These are phyloP conservation scores for Exophiala bonariae DNA, from an alignment of 2,329 filamentous ascomycete species.

Conservation along the genomic window DNA sequence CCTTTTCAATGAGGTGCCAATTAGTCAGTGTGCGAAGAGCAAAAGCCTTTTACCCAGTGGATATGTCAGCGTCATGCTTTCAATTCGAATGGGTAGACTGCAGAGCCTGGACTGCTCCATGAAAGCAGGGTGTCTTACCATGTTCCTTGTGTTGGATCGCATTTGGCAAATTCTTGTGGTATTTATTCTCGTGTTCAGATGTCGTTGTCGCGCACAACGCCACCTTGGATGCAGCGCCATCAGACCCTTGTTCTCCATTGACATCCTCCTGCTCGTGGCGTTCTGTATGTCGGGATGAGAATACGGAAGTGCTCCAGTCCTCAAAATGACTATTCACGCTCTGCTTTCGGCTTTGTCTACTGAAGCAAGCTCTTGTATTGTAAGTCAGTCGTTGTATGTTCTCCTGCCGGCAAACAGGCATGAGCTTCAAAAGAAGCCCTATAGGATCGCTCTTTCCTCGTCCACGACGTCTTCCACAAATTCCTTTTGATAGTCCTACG, in stretches of 20 bases:
- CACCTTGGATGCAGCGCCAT: neutral
- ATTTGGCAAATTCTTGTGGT: constrained; percentile 23
- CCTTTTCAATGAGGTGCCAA: constrained; percentile 28
- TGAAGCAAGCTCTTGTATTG: too few species aligned
- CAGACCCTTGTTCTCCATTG: neutral
- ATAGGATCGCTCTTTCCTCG: neutral
- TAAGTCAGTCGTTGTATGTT: too few species aligned
- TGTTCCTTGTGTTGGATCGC: constrained; percentile 16
- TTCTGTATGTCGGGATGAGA: too few species aligned
- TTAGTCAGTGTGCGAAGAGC: constrained; percentile 30
- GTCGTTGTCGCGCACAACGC: too few species aligned
- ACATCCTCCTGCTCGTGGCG: neutral
- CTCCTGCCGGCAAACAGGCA: too few species aligned
- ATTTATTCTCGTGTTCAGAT: too few species aligned
- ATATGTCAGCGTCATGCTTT: constrained; percentile 23
- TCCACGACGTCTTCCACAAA: neutral
- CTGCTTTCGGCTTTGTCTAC: too few species aligned
- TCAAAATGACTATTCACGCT: too few species aligned
- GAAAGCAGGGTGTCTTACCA: constrained; percentile 4
- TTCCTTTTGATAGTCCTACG: neutral
- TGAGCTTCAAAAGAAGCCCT: too few species aligned
- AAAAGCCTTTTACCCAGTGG: constrained; percentile 18
- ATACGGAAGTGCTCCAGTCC: too few species aligned
- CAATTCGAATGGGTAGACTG: constrained; percentile 15
- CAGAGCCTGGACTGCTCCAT: constrained; percentile 14